phyloP scores from a whole-genome alignment of 495 filamentous ascomycete genomes.

The Pseudomonodictys pantanalensis region DNA sequence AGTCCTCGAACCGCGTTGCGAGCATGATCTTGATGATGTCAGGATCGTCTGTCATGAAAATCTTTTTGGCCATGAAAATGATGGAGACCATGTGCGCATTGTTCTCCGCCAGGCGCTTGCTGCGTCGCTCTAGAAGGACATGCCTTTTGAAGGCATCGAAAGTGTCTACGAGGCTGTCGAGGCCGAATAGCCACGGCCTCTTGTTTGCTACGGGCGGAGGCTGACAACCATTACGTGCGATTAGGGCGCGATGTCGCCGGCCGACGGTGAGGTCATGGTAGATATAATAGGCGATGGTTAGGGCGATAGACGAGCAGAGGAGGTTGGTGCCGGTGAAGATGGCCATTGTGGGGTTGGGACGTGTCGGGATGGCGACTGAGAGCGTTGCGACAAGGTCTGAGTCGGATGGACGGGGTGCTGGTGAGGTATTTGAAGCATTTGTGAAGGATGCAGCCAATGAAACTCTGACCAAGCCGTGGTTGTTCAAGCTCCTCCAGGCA shows the following conservation, averaged over 20 bases:
- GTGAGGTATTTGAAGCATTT: too few relatives aligned
- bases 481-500: too few relatives aligned
- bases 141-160: slow-evolving; percentile 5
- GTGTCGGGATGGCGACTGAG: too few relatives aligned
- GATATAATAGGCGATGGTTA: slow-evolving; percentile 16
- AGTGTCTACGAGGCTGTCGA: background rate
- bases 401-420: too few relatives aligned
- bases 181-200: background rate
- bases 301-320: slow-evolving; percentile 10
- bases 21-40: slow-evolving; percentile 62
- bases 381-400: too few relatives aligned
- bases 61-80: background rate
- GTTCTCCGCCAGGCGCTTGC: background rate
- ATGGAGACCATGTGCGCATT: slow-evolving; percentile 3
- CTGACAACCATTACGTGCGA: slow-evolving; percentile 13
- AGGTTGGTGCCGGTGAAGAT: too few relatives aligned
- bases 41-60: slow-evolving; percentile 55
- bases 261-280: slow-evolving; percentile 21
- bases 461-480: too few relatives aligned
- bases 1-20: slow-evolving; percentile 57
- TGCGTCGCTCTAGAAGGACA: background rate
- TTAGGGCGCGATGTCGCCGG: slow-evolving; percentile 1
- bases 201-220: background rate
- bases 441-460: too few relatives aligned
- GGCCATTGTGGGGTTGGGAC: too few relatives aligned